Evolutionary conservation across 352 stramenopile genomes (phyloP).

Genomic region (Globisporangium takayamanum): DNA sequence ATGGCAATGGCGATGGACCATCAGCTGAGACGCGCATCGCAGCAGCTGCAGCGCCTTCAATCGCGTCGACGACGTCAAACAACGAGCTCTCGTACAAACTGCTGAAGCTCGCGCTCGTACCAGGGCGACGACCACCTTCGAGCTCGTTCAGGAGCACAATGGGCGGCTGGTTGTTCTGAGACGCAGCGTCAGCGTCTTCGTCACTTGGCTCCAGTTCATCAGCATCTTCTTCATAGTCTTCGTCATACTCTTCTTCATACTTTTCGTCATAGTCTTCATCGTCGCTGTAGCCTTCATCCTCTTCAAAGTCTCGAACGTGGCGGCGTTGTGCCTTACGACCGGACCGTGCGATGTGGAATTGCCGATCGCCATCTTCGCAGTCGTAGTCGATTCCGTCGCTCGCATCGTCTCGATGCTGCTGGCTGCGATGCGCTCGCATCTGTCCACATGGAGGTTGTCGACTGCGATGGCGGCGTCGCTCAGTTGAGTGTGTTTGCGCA

Average conservation of each 20-base stretch:
- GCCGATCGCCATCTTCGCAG: background rate
- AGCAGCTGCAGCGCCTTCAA: slow-evolving; percentile 17
- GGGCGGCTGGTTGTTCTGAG: background rate
- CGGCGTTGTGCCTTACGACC: too few relatives aligned
- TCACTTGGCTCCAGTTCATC: slow-evolving; percentile 6
- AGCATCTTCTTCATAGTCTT: slow-evolving; percentile 4
- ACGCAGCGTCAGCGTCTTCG: slow-evolving; percentile 2
- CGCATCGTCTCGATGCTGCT: background rate
- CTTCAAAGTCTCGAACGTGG: too few relatives aligned
- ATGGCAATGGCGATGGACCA: background rate
- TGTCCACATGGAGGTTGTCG: background rate
- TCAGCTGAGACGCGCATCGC: background rate
- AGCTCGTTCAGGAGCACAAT: slow-evolving; percentile 11
- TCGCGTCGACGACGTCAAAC: slow-evolving; percentile 37
- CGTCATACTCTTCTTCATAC: background rate
- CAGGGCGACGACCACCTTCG: background rate
- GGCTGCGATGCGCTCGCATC: background rate
- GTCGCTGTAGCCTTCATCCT: too few relatives aligned
- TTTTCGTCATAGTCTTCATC: slow-evolving; percentile 6
- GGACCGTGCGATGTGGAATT: too few relatives aligned
- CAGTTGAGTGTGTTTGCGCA: too few relatives aligned
- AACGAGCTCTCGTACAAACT: slow-evolving; percentile 38
- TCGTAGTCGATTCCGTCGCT: background rate
- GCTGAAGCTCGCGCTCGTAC: slow-evolving; percentile 11
- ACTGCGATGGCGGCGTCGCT: too few relatives aligned